Percentiles rank a stretch among this genome's conserved stretches.
Conservation (phyloP, 768 basidiomycete genomes). For the Pisolithus microcarpus region DNA sequence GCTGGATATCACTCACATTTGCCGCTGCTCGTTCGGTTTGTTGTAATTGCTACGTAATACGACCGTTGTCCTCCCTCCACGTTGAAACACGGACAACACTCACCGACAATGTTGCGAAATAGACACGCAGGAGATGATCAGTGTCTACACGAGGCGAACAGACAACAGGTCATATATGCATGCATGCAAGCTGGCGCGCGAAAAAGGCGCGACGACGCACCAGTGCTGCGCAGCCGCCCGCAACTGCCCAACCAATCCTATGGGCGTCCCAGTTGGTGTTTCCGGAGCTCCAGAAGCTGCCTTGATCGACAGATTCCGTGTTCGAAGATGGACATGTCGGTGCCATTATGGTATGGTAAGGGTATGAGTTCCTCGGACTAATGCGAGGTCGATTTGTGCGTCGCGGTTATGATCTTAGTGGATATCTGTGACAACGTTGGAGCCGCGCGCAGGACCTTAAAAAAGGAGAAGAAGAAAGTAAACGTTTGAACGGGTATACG, state of each 20-base stretch:
- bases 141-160: conserved; percentile 35
- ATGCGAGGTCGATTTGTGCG: not conserved
- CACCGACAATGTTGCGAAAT: conserved; percentile 61
- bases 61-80: not conserved
- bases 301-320: conserved; percentile 44
- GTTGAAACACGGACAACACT: conserved; percentile 13
- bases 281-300: conserved; percentile 51
- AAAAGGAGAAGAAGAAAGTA: conserved; percentile 1
- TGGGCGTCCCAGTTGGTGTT: conserved; percentile 54
- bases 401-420: too few relatives aligned
- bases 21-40: conserved; percentile 66
- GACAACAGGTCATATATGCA: not conserved
- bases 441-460: conserved; percentile 2
- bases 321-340: conserved; percentile 47
- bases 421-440: too few relatives aligned
- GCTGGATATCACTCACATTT: conserved; percentile 47
- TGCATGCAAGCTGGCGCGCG: not conserved
- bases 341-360: conserved; percentile 7
- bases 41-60: conserved; percentile 56
- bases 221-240: conserved; percentile 51
- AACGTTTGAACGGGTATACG: not conserved
- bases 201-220: conserved; percentile 30
- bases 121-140: conserved; percentile 50
- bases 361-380: conserved; percentile 5
- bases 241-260: conserved; percentile 68